Conservation (phyloP, 73 alveolate genomes). For the Tetrahymena malaccensis region DNA sequence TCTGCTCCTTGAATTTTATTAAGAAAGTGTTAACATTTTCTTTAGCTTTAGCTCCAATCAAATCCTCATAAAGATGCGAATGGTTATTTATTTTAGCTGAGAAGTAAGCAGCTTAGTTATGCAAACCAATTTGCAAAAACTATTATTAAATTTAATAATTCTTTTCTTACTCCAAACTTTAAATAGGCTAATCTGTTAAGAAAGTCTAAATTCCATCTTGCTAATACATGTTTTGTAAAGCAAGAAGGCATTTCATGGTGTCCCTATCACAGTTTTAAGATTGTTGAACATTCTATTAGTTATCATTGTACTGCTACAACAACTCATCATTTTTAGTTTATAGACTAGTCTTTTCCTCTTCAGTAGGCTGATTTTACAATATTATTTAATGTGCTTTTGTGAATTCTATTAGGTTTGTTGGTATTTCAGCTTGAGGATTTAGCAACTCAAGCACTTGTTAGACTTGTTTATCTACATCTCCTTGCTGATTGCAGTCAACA, state of each 20-base stretch:
- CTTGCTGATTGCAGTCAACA: not conserved
- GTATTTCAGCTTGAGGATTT: not conserved
- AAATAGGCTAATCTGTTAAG: not conserved
- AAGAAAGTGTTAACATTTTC: not conserved
- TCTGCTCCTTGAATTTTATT: not conserved
- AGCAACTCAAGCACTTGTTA: not conserved
- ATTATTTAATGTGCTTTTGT: not conserved
- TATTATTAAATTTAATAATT: not conserved
- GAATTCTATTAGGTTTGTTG: not conserved
- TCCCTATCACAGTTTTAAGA: not conserved
- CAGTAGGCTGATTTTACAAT: not conserved
- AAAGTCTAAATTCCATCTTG: not conserved
- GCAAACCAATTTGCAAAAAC: not conserved
- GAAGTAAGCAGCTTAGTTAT: not conserved
- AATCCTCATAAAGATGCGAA: not conserved
- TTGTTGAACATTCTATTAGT: not conserved
- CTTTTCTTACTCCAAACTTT: not conserved
- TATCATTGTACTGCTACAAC: not conserved
- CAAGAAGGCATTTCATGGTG: not conserved
- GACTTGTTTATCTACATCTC: not conserved
- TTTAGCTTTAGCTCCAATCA: not conserved
- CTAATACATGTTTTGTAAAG: not conserved
- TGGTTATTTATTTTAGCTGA: not conserved
- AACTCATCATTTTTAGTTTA: not conserved
- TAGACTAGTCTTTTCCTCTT: not conserved